Base-by-base conservation (phyloP, 2,329 filamentous ascomycete species). In the Penicillium oxalicum region DNA sequence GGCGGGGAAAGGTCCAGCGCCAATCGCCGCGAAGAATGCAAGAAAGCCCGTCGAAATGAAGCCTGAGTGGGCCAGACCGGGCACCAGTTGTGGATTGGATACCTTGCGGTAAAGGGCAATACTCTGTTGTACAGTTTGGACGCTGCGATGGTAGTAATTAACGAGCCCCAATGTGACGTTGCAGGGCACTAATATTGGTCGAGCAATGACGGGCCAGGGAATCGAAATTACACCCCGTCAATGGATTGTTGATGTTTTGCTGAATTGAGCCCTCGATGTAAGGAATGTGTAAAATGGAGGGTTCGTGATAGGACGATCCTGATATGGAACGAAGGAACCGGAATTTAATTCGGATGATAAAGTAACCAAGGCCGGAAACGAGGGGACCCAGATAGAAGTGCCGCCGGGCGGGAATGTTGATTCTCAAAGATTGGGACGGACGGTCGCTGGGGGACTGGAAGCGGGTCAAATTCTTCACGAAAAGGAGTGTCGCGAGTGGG, bases 231-330 rank as follows among this genome's bases (percentile, higher is more conserved):
- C 18, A 18, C 18, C 18, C 18, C 18, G 29, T 7, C 8, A 32
- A 32, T 32, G 29, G 29, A 32, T 45, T 50, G 55, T 55, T 50
- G 46, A 49, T 54, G 56, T 57, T 60, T 57, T 60, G 54, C 55
- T 56, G 50, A 52, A 57, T 59, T 50, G 56, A 57, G 29, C 11
- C 8, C 25, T n/a, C 9, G 38, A 58, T 55, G 59, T 59, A 56
- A 61, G 53, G 61, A 64, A 64, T 64, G 62, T 44, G 18, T 25
- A 29, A 25, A 43, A n/a, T 32, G 13, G n/a, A 25, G 40, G 29
- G 13, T 13, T 8, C 6, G 36, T 5, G 9, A 4, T 24, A 13
- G 3, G 9, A 33, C 29, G 13, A n/a, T 35, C 4, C 9, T 25
- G 18, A 12, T 25, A 25, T 25, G 3, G 18, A 18, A 2, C 18